Conservation (phyloP, 805 yeast genomes). For the Kodamaea sagamina region DNA sequence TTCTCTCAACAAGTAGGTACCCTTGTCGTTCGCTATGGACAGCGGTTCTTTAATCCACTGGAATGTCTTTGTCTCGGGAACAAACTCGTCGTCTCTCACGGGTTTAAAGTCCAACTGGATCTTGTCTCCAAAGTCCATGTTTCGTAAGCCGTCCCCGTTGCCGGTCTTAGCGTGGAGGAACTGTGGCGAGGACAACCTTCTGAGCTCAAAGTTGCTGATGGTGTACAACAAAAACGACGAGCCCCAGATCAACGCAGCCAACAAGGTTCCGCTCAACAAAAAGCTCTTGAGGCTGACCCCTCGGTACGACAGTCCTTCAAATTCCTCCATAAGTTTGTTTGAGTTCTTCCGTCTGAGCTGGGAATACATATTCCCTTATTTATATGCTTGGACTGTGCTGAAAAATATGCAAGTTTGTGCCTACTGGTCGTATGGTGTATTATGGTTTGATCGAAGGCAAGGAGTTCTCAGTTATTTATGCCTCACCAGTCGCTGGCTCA, state of each 20-base stretch:
- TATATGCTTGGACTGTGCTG: not conserved
- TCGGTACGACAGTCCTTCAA: constrained; percentile 4
- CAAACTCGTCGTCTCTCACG: constrained; percentile 56
- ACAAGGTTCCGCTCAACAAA: constrained; percentile 20
- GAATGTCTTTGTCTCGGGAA: constrained; percentile 52
- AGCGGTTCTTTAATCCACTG: constrained; percentile 70
- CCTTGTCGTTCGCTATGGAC: constrained; percentile 56
- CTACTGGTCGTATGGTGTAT: not conserved
- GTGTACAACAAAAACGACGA: constrained; percentile 31
- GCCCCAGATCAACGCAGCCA: constrained; percentile 40
- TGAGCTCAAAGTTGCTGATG: constrained; percentile 20
- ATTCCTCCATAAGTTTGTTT: constrained; percentile 14
- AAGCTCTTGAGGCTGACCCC: constrained; percentile 14
- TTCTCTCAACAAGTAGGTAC: constrained; percentile 56
- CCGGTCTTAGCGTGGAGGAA: not conserved
- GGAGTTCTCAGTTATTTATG: not conserved
- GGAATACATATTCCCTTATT: constrained; percentile 10
- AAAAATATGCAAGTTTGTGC: constrained; percentile 3
- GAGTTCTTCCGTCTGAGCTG: constrained; percentile 12
- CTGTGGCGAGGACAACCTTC: constrained; percentile 5
- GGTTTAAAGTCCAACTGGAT: constrained; percentile 30
- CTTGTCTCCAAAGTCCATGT: constrained; percentile 21
- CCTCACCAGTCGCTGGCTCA: constrained; percentile 11
- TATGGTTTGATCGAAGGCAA: not conserved
- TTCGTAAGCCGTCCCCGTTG: constrained; percentile 12